Percentiles rank a stretch among this genome's conserved stretches.
These are phyloP conservation scores for Dothideomycetes sp. DNA, from an alignment of 2,329 filamentous ascomycete genomes.

Conservation along the genomic window DNA sequence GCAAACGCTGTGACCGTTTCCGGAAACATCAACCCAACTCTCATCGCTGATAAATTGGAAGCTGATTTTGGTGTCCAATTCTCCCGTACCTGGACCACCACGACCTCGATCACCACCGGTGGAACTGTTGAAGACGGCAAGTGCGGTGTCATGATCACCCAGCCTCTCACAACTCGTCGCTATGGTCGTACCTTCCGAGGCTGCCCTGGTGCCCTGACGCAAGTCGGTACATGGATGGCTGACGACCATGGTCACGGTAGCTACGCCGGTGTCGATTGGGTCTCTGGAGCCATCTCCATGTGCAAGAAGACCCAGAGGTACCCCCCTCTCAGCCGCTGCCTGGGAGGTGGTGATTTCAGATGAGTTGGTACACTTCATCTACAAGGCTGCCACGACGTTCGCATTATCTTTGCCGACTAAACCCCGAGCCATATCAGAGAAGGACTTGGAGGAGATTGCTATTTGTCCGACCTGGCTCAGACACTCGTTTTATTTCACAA, in stretches of 20 bases:
- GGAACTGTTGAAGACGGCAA: constrained; percentile 7
- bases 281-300: constrained; percentile 11
- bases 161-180: constrained; percentile 13
- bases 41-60: constrained; percentile 1
- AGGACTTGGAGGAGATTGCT: no score
- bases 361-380: no score
- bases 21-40: constrained; percentile 1
- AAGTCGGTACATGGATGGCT: constrained; percentile 13
- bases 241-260: constrained; percentile 10
- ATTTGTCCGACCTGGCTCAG: no score
- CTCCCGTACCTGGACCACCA: constrained; percentile 6
- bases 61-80: constrained; percentile 6
- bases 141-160: constrained; percentile 12
- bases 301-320: constrained; percentile 10
- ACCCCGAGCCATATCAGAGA: no score
- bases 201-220: constrained; percentile 10
- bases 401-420: no score
- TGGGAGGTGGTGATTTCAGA: constrained; percentile 9
- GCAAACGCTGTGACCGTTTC: constrained; percentile 5
- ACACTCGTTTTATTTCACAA: no score
- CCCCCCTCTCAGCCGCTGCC: constrained; percentile 13
- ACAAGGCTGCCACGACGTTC: no score
- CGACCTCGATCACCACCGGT: constrained; percentile 9
- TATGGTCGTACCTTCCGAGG: constrained; percentile 12
- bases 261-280: constrained; percentile 12